These are phyloP conservation scores for Raffaelea arxii DNA, from an alignment of 2,329 filamentous ascomycete species.

Conservation along the genomic window DNA sequence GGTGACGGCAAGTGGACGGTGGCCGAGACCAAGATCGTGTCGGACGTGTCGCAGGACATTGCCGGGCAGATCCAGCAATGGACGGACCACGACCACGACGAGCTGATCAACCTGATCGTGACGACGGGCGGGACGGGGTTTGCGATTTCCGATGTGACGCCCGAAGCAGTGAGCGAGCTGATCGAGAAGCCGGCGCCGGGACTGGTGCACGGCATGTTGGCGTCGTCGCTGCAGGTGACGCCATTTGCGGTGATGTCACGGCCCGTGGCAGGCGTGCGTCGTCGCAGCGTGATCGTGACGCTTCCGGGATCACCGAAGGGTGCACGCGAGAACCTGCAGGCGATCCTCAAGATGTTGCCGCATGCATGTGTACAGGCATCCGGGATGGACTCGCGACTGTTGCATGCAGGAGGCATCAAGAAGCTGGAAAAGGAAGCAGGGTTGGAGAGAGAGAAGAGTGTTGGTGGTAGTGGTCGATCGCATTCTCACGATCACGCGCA, in stretches of 20 bases:
- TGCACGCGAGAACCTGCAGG: slow-evolving; percentile 84
- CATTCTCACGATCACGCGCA: slow-evolving; percentile 36
- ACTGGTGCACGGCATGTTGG: slow-evolving; percentile 89
- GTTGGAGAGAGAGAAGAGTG: slow-evolving; percentile 31
- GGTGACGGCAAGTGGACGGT: slow-evolving; percentile 65
- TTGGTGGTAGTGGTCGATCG: slow-evolving; percentile 14
- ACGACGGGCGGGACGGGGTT: slow-evolving; percentile 94
- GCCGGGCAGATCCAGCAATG: slow-evolving; percentile 63
- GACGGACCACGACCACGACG: slow-evolving; percentile 49
- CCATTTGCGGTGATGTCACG: slow-evolving; percentile 98
- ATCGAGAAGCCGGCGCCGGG: slow-evolving; percentile 82
- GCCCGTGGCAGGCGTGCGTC: slow-evolving; percentile 79
- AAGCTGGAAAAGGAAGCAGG: slow-evolving; percentile 80
- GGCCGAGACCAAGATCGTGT: slow-evolving; percentile 61
- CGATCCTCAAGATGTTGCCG: slow-evolving; percentile 79
- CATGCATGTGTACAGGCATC: slow-evolving; percentile 90
- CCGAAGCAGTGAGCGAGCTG: slow-evolving; percentile 76
- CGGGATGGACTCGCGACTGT: slow-evolving; percentile 66
- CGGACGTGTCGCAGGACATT: slow-evolving; percentile 67
- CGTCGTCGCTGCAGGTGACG: slow-evolving; percentile 73
- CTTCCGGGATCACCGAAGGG: slow-evolving; percentile 93
- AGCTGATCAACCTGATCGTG: slow-evolving; percentile 60
- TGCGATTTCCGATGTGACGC: slow-evolving; percentile 72
- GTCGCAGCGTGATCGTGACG: slow-evolving; percentile 75
- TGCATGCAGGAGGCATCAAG: slow-evolving; percentile 74